Evolutionary conservation across 176 grass and related monocot species (phyloP).

Genomic region (Oryza officinalis): DNA sequence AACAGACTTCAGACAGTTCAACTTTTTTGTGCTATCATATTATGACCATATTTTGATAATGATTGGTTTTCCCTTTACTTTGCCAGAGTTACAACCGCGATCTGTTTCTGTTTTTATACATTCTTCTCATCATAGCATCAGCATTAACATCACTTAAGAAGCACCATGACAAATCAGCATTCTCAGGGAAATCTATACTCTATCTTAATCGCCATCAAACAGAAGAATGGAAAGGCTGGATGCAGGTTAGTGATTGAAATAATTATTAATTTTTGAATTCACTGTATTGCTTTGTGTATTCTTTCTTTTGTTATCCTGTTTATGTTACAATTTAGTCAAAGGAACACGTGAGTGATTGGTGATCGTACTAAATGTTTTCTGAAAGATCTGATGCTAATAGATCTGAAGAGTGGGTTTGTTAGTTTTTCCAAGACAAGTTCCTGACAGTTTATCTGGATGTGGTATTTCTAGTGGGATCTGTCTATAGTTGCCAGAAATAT

Average conservation of each 20-base stretch:
- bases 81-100: constrained; percentile 78
- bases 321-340: neutral
- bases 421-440: neutral
- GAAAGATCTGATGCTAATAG: neutral
- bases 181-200: constrained; percentile 68
- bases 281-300: constrained; percentile 5
- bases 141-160: constrained; percentile 73
- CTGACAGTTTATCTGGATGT: neutral
- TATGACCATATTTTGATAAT: constrained; percentile 12
- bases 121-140: constrained; percentile 79
- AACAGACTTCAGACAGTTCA: neutral
- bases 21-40: neutral
- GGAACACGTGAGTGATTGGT: neutral
- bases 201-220: constrained; percentile 89
- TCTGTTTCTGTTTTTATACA: constrained; percentile 89
- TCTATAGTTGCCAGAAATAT: neutral
- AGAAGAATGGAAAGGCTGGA: constrained; percentile 93
- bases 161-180: constrained; percentile 73
- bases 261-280: neutral
- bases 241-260: constrained; percentile 66
- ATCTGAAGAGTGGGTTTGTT: neutral
- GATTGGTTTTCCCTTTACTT: constrained; percentile 21
- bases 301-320: neutral
- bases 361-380: neutral
- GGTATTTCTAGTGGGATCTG: neutral